Evolutionary conservation across 495 filamentous ascomycete genomes (phyloP), one percentile per base, ranked within the genome.

Genomic region (Penicillium turbatum): DNA sequence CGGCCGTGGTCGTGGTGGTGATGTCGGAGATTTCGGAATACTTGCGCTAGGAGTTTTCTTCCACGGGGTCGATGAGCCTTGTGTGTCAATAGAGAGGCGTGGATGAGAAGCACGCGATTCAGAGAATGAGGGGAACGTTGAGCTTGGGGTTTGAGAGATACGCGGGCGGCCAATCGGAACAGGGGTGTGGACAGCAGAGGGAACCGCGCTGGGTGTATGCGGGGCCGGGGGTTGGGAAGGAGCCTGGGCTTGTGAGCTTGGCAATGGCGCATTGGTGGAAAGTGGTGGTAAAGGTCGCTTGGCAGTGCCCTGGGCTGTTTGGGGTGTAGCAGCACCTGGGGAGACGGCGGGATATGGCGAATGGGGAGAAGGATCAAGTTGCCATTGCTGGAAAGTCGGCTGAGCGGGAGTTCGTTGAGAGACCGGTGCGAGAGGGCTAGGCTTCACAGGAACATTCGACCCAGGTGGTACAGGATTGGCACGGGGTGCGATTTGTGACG

Each of bases 31-130:
- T 5, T 65, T 48, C 5, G 74, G 66, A 32, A 78, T 60, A 5
- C 67, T 75, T 49, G 69, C 32, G 17, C 62, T 63, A 10, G 71
- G 71, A 30, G 68, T 66, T 41, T 62, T 60, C 53, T 79, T 81
- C 77, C 77, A 81, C 29, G 72, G 78, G 0, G 77, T 81, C 6
- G 66, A 66, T 7, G 77, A 77, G 6, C 68, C 68, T 19, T 71
- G 67, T 0, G 76, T 79, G 37, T 72, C 65, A 43, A 79, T 74
- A 1, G 72, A 76, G 24, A 70, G 65, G 29, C 59, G 69, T 13
- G 70, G 70, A 8, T 66, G 68, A 24, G 64, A 63, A n/a, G 53
- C 56, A 3, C 64, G 64, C 29, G 57, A 52, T 43, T 64, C 62
- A 0, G 62, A 59, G 24, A 64, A 64, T 17, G 68, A 31, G 13